Percentiles rank a stretch among this genome's conserved stretches.
phyloP scores from a whole-genome alignment of 345 rosid genomes.

The Salix viminalis region DNA sequence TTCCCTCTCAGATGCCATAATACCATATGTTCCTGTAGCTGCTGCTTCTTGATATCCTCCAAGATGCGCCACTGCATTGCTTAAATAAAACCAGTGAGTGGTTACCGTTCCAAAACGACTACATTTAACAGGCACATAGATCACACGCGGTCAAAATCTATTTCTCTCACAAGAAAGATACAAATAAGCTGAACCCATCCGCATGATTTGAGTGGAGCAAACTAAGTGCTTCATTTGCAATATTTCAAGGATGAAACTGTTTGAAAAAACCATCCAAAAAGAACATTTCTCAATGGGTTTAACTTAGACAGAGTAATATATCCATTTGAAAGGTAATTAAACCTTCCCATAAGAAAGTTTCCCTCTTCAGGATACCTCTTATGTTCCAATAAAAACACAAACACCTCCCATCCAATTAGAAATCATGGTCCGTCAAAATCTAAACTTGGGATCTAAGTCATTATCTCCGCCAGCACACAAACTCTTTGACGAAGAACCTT shows the following conservation, averaged over 20 bases:
- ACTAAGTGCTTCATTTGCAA: neutral
- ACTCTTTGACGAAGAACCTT: neutral
- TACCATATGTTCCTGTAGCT: neutral
- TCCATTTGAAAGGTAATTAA: neutral
- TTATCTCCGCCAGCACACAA: neutral
- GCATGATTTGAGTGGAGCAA: neutral
- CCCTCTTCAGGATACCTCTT: neutral
- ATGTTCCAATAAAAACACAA: neutral
- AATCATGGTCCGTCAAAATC: neutral
- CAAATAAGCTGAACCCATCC: neutral
- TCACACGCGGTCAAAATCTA: neutral
- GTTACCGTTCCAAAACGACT: neutral
- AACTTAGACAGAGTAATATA: neutral
- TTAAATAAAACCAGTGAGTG: neutral
- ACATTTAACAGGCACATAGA: neutral
- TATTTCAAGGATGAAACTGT: neutral
- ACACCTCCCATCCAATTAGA: neutral
- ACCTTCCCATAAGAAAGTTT: neutral
- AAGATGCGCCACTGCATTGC: conserved; percentile 15
- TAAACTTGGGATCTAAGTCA: neutral
- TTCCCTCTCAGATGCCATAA: conserved; percentile 65
- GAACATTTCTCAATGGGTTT: neutral
- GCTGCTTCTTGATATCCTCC: conserved; percentile 12
- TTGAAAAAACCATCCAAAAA: neutral
- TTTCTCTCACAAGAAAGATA: neutral